Evolutionary conservation across 257 asterid species (phyloP), one percentile per base, ranked within the genome.

Genomic region (Vinca minor): DNA sequence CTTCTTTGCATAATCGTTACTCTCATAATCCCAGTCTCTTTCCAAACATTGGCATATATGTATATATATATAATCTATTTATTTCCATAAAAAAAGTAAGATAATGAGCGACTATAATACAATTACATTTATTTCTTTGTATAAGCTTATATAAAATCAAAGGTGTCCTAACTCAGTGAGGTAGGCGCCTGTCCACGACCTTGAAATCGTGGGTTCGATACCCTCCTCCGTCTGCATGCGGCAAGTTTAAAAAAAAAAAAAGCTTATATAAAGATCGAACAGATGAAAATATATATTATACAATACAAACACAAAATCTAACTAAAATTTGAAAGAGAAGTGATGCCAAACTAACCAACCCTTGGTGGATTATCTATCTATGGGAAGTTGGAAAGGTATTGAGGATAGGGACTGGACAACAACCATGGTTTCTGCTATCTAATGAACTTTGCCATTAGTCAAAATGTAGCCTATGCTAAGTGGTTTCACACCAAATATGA

Each of bases 361-460:
- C 41, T 23, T 14, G n/a, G 23, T 1, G 4, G 50, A 7, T 23
- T n/a, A 11, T n/a, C n/a, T n/a, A 8, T 20, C 34, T 59, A 47
- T 4, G 10, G 64, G 31, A 20, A 38, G 7, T 36, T 28, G 8
- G 28, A 63, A 61, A 57, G 56, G 55, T n/a, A 48, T 29, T 25
- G 44, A 59, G 52, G 81, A 73, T 64, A 12, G 57, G 6, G 83
- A 76, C 77, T 39, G 64, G 75, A 79, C 60, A 73, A 68, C 49
- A 68, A 82, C 77, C 69, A 52, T 4, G 44, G 44, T 38, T 38
- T 38, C 44, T 38, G 47, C 47, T 36, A 45, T 25, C 64, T 29
- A 63, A 55, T 64, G 62, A 59, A 45, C 32, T 66, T 36, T 39
- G 25, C 69, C 48, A 64, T 32, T 23, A 39, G 55, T 69, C 71